These are phyloP conservation scores for Linum usitatissimum DNA, from an alignment of 345 rosid species.

Conservation along the genomic window DNA sequence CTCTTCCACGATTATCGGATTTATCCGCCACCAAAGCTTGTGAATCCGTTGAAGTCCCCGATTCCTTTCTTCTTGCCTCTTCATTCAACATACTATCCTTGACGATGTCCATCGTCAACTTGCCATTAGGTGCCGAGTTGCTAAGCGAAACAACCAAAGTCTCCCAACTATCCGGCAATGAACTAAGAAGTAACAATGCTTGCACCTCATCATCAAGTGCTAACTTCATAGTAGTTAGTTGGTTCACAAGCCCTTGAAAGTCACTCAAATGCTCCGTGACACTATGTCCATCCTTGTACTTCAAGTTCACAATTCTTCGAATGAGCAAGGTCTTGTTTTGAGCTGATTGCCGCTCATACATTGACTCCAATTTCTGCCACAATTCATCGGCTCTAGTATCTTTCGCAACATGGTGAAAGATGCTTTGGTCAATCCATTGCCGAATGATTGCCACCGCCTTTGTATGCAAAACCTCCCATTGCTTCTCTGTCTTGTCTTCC, in stretches of 20 bases:
- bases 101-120: not conserved
- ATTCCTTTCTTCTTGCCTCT: conserved; percentile 10
- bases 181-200: not conserved
- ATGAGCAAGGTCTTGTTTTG: not conserved
- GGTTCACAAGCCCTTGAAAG: not conserved
- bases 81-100: conserved; percentile 5
- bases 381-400: not conserved
- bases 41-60: not conserved
- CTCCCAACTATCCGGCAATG: not conserved
- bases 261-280: not conserved
- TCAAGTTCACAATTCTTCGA: not conserved
- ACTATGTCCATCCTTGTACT: not conserved
- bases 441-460: not conserved
- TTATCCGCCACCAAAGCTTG: not conserved
- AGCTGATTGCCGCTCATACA: not conserved
- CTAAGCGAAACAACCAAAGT: not conserved
- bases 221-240: not conserved
- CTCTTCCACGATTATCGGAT: not conserved
- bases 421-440: not conserved
- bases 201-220: not conserved
- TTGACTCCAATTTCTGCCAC: not conserved
- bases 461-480: not conserved
- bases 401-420: not conserved
- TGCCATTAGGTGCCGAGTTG: not conserved
- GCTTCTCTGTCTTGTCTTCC: not conserved